Evolutionary conservation across 768 basidiomycete species (phyloP).

Genomic region (Coprinopsis marcescibilis): DNA sequence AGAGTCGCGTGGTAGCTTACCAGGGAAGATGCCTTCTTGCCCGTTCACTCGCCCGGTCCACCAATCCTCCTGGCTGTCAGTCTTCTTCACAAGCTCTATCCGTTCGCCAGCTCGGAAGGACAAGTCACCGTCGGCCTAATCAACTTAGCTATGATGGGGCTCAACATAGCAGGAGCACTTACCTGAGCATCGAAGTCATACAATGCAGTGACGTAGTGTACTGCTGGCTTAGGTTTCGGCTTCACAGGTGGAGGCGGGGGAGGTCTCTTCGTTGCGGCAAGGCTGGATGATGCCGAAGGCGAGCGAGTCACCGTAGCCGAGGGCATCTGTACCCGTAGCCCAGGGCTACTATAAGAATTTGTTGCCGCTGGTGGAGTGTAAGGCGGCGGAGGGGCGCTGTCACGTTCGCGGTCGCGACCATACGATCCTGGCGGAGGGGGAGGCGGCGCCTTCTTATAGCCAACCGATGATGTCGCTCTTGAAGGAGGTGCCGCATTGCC

Average conservation of each 20-base stretch:
- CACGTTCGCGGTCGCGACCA: conserved; percentile 15
- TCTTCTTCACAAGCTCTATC: conserved; percentile 85
- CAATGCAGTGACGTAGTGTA: conserved; percentile 82
- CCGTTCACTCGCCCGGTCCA: conserved; percentile 92
- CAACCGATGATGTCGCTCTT: conserved; percentile 24
- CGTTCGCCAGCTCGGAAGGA: conserved; percentile 84
- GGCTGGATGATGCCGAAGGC: conserved; percentile 13
- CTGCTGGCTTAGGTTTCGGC: conserved; percentile 58
- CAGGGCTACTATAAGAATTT: neutral
- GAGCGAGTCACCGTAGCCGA: neutral
- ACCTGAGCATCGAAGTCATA: conserved; percentile 95
- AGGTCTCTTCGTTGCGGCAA: conserved; percentile 58
- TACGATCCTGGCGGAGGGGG: conserved; percentile 44
- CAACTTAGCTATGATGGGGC: neutral
- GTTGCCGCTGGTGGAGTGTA: conserved; percentile 22
- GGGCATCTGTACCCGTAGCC: neutral
- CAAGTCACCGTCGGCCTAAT: conserved; percentile 84
- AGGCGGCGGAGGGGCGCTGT: conserved; percentile 28
- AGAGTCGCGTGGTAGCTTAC: conserved; percentile 28
- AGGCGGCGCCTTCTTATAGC: conserved; percentile 46
- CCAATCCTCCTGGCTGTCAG: conserved; percentile 87
- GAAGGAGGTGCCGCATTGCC: conserved; percentile 34
- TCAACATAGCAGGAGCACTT: conserved; percentile 13
- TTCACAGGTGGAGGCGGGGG: conserved; percentile 92
- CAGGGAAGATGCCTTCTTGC: conserved; percentile 84